These are phyloP conservation scores for Mycena floridula DNA, from an alignment of 768 basidiomycete species.

Conservation along the genomic window DNA sequence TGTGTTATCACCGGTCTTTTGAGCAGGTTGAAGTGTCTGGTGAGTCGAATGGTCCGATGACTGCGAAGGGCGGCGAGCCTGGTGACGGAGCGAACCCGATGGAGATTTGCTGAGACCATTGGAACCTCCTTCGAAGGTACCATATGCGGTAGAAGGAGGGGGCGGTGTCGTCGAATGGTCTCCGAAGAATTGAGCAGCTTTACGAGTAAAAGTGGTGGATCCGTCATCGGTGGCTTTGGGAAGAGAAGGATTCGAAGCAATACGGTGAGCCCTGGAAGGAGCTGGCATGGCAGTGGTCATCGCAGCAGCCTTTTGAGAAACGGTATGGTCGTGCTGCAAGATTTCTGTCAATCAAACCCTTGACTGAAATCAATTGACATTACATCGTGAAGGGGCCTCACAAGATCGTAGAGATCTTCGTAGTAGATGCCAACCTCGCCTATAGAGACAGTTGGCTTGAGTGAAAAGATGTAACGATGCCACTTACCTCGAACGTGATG, in stretches of 20 bases:
- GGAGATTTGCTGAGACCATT: conserved; percentile 1
- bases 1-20: conserved; percentile 4
- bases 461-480: not conserved
- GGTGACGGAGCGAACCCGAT: conserved; percentile 1
- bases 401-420: conserved; percentile 31
- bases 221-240: not conserved
- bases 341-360: not conserved
- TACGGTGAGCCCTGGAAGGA: conserved; percentile 4
- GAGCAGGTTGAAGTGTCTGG: conserved; percentile 4
- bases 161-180: not conserved
- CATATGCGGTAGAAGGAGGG: conserved; percentile 4
- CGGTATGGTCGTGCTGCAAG: conserved; percentile 6
- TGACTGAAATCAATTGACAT: conserved; percentile 8
- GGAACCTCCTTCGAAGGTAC: conserved; percentile 4
- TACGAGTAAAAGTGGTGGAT: not conserved
- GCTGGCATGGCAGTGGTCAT: conserved; percentile 1
- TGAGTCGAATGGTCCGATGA: conserved; percentile 1
- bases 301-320: conserved; percentile 4
- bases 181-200: not conserved
- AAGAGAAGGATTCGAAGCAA: conserved; percentile 7
- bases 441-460: conserved; percentile 13
- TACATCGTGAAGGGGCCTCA: conserved; percentile 28
- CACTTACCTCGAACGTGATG: conserved; percentile 31
- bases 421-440: conserved; percentile 32
- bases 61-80: conserved; percentile 2